Percentiles rank a stretch among this genome's conserved stretches.
phyloP scores from a whole-genome alignment of 495 filamentous ascomycete species.

The Podospora australis region DNA sequence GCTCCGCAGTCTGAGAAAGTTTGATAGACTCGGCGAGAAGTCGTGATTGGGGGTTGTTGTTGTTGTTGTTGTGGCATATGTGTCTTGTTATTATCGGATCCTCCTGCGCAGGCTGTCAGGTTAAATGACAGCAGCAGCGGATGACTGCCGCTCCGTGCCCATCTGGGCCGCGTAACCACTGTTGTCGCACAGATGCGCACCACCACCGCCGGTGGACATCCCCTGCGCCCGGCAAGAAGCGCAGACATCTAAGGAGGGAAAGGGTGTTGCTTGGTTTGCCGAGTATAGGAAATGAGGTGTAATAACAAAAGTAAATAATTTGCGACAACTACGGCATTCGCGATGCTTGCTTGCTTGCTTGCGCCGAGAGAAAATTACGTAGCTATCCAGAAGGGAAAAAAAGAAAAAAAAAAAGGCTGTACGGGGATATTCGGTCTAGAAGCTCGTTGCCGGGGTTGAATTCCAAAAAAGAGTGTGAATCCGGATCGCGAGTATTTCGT shows the following conservation, averaged over 20 bases:
- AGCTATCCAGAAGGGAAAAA: no score
- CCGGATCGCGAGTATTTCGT: no score
- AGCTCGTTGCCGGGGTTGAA: no score
- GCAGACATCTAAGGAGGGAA: background rate
- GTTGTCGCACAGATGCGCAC: constrained; percentile 27
- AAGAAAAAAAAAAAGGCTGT: no score
- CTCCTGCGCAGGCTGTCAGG: constrained; percentile 16
- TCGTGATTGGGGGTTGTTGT: constrained; percentile 7
- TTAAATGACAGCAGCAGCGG: constrained; percentile 15
- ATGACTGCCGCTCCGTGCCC: constrained; percentile 13
- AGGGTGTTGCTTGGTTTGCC: background rate
- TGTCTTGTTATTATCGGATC: constrained; percentile 17
- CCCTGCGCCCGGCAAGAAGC: constrained; percentile 12
- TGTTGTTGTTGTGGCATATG: constrained; percentile 23
- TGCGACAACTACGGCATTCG: no score
- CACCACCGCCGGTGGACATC: constrained; percentile 18
- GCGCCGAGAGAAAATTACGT: no score
- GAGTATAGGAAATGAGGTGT: no score
- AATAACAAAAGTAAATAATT: no score
- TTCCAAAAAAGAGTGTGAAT: no score
- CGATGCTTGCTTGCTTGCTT: no score
- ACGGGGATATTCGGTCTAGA: no score
- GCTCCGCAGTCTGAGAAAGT: constrained; percentile 23
- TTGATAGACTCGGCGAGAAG: constrained; percentile 22
- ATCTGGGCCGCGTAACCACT: constrained; percentile 15